Conservation (phyloP, 805 yeast genomes). For the Ogataea trehaloabstinens region DNA sequence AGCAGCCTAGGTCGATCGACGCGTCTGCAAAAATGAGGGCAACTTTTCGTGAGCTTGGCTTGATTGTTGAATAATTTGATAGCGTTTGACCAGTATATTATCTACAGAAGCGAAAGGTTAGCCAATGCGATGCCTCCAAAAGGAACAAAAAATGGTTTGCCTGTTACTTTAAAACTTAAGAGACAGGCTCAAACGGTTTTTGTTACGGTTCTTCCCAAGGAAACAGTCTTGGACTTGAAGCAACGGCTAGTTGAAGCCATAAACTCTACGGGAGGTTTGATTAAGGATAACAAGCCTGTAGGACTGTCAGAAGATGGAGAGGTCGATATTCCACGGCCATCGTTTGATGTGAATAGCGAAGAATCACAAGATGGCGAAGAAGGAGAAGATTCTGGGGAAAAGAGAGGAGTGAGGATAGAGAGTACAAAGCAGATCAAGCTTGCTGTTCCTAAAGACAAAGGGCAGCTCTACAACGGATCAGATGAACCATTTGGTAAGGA, state of each 20-base stretch:
- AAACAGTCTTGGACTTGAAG: slow-evolving; percentile 28
- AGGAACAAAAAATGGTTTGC: slow-evolving; percentile 12
- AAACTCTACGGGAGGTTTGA: slow-evolving; percentile 48
- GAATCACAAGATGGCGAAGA: slow-evolving; percentile 18
- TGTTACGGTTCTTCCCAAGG: slow-evolving; percentile 23
- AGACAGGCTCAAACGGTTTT: slow-evolving; percentile 36
- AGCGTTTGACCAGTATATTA: no score
- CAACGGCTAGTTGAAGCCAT: slow-evolving; percentile 37
- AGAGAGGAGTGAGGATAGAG: slow-evolving; percentile 14
- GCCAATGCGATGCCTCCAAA: slow-evolving; percentile 34
- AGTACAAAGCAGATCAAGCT: slow-evolving; percentile 30
- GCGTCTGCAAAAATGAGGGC: no score
- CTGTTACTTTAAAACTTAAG: slow-evolving; percentile 31
- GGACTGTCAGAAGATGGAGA: slow-evolving; percentile 29
- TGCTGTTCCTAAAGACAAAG: slow-evolving; percentile 41
- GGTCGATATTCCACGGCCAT: slow-evolving; percentile 41
- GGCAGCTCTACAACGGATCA: slow-evolving; percentile 18
- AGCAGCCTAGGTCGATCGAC: no score
- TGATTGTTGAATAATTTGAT: no score
- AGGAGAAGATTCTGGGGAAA: slow-evolving; percentile 13
- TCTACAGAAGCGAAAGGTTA: no score
- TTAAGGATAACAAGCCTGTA: slow-evolving; percentile 24
- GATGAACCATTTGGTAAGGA: slow-evolving; percentile 22
- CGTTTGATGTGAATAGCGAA: slow-evolving; percentile 27
- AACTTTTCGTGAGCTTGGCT: no score